Base-by-base conservation (phyloP, 2,329 filamentous ascomycete species). In the Trichoderma simmonsii region DNA sequence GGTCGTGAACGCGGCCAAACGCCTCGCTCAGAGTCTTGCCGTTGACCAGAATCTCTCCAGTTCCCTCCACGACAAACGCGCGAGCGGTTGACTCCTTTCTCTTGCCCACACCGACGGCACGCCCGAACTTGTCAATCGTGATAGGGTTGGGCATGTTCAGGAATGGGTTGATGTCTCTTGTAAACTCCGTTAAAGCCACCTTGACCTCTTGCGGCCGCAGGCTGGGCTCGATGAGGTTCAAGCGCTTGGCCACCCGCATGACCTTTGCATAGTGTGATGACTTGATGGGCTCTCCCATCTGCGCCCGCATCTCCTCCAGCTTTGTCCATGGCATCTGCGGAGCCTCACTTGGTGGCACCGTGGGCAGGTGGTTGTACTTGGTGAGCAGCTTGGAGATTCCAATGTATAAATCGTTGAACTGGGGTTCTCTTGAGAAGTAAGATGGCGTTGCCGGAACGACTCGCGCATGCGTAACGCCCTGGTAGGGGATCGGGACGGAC, bases 61-160 rank as follows among this genome's bases (percentile, higher is more conserved):
- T 94, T 6, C 96, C 96, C 83, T 98, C 95, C 5, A 99, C 94
- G 26, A 99, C 85, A 84, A 91, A 97, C 11, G 93, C 96, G 71
- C 91, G 90, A 1, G 96, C 96, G 28, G 90, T 90, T 3, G 94
- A 95, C 54, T 92, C 90, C 88, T 99, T 99, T 81, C 96, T 90
- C 83, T 91, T 90, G 60, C 96, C 96, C 63, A 93, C 90, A 2
- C 92, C 96, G 69, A 93, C 86, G 14, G 95, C 90, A 72, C 94
- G 88, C 14, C 97, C 96, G 75, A 90, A 90, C 74, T 88, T 86
- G 81, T 98, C 95, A 73, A 98, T 85, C 3, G 86, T 83, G 24
- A 88, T 85, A n/a, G 89, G 87, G 65, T 87, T 91, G 3, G 89
- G 83, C 74, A 86, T 84, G 75, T 92, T 90, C 72, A 88, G 85